Percentiles rank a stretch among this genome's conserved stretches.
phyloP scores from a whole-genome alignment of 1,139 yeast species.

The Geotrichum bryndzae region DNA sequence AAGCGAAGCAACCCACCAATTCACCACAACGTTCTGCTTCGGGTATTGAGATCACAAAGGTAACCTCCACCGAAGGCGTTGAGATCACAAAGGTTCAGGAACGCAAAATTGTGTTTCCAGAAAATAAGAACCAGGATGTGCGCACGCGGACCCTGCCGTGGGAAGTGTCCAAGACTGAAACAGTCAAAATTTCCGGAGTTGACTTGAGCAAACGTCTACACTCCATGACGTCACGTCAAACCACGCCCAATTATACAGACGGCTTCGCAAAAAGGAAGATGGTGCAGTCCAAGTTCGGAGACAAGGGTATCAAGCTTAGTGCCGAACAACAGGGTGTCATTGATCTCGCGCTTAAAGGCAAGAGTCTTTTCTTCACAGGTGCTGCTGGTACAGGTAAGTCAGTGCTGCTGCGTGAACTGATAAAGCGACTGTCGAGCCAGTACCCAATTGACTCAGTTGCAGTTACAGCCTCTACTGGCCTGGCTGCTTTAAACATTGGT shows the following conservation, averaged over 20 bases:
- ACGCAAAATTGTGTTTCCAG: neutral
- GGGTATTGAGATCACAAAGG: neutral
- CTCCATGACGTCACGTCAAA: neutral
- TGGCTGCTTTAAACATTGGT: constrained; percentile 84
- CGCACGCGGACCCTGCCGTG: constrained; percentile 5
- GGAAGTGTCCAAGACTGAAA: neutral
- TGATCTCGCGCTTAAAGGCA: constrained; percentile 44
- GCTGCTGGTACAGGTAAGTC: constrained; percentile 98
- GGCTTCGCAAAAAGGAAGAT: neutral
- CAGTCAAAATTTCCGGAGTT: constrained; percentile 1
- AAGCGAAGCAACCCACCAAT: neutral
- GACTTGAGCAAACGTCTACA: constrained; percentile 1
- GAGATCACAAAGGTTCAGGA: neutral
- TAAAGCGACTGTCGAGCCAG: constrained; percentile 40
- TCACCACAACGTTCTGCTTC: neutral
- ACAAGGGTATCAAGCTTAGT: constrained; percentile 2
- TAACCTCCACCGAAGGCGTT: neutral
- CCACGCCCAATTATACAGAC: neutral
- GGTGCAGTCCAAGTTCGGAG: neutral
- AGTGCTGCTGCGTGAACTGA: constrained; percentile 57
- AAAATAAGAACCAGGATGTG: neutral
- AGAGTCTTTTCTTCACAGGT: constrained; percentile 77
- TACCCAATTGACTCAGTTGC: constrained; percentile 49
- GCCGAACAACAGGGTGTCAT: constrained; percentile 54
- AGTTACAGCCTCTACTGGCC: constrained; percentile 85